phyloP scores from a whole-genome alignment of 192 early-diverging fungal genomes.

The Backusella macrospora region DNA sequence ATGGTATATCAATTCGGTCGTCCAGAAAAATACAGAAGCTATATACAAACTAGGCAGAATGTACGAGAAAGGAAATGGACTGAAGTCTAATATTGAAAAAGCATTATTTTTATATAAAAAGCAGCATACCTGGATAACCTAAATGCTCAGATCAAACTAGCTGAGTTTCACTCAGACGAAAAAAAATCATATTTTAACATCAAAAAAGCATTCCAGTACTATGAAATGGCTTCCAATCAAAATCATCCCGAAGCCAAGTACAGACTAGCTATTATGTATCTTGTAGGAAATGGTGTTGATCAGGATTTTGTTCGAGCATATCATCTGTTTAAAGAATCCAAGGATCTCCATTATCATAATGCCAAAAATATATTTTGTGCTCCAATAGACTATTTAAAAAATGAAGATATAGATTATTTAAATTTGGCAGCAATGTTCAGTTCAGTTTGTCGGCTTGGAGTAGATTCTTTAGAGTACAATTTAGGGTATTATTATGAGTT shows the following conservation, averaged over 20 bases:
- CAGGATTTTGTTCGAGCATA: slow-evolving; percentile 4
- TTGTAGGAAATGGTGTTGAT: slow-evolving; percentile 32
- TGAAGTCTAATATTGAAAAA: background rate
- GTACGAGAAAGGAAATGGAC: background rate
- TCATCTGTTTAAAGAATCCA: background rate
- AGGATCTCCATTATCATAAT: background rate
- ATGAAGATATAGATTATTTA: background rate
- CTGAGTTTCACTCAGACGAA: background rate
- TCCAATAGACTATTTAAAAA: background rate
- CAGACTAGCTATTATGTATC: background rate
- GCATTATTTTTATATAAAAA: slow-evolving; percentile 1
- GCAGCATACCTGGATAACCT: background rate
- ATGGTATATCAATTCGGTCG: background rate
- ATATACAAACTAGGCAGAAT: background rate
- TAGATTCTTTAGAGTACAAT: background rate
- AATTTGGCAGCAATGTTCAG: background rate
- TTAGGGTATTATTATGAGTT: slow-evolving; percentile 16
- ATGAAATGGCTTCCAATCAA: slow-evolving; percentile 18
- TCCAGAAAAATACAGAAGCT: background rate
- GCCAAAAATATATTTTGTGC: background rate
- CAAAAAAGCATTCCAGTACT: slow-evolving; percentile 31
- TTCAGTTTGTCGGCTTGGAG: background rate
- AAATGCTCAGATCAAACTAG: background rate
- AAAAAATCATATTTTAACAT: slow-evolving; percentile 28
- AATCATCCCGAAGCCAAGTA: background rate